Evolutionary conservation across 2,329 filamentous ascomycete genomes (phyloP).

Genomic region (Hawksworthiomyces lignivorus): DNA sequence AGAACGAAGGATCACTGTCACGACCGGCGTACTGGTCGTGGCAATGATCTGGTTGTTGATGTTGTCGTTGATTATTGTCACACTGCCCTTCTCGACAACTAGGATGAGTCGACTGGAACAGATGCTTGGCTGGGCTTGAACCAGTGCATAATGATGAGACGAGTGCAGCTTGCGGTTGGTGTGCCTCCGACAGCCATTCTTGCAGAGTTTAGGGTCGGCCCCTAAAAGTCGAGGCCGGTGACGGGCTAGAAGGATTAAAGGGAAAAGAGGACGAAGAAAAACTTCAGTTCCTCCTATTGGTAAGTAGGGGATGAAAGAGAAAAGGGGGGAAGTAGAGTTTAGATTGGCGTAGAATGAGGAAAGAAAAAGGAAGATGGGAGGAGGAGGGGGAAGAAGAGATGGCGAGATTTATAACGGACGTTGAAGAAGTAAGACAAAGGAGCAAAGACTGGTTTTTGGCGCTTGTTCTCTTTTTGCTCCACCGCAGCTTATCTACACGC

Average conservation of each 20-base stretch:
- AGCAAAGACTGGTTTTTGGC: too few relatives aligned
- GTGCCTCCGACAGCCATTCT: conserved; percentile 14
- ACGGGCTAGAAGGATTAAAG: neutral
- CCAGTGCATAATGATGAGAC: conserved; percentile 3
- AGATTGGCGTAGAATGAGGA: neutral
- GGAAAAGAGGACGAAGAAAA: neutral
- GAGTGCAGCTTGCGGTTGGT: conserved; percentile 2
- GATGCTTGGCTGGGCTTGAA: conserved; percentile 9
- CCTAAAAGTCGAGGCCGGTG: conserved; percentile 10
- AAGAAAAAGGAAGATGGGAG: neutral
- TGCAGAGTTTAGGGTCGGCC: conserved; percentile 15
- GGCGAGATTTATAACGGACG: neutral
- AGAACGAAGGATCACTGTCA: conserved; percentile 1
- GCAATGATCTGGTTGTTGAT: neutral
- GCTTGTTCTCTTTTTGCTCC: too few relatives aligned
- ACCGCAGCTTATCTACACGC: too few relatives aligned
- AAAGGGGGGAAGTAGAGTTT: neutral
- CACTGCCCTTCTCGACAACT: conserved; percentile 5
- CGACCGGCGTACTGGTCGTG: neutral
- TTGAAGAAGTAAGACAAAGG: too few relatives aligned
- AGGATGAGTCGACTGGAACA: conserved; percentile 9
- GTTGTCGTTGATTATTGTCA: conserved; percentile 3
- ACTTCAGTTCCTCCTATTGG: too few relatives aligned
- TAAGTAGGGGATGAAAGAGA: too few relatives aligned
- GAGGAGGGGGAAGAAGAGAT: neutral